Evolutionary conservation across 768 basidiomycete genomes (phyloP), one percentile per base, ranked within the genome.

Genomic region (Boletus bicolor): DNA sequence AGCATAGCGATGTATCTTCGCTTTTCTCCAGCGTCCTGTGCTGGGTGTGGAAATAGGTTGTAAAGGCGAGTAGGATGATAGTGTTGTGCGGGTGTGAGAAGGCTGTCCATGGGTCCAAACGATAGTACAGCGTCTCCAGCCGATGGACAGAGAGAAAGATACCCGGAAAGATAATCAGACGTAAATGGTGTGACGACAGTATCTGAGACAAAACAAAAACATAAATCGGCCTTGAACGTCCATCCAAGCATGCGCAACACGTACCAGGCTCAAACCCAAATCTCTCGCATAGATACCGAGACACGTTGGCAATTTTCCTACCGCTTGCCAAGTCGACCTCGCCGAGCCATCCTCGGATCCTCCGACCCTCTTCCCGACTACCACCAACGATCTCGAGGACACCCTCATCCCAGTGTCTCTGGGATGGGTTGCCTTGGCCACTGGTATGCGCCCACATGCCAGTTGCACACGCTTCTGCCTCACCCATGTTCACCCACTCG

Each of bases 381-480:
- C 91, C 89, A 38, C 86, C 88, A 21, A 93, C 81, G 54, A 91
- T 84, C 63, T 91, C 88, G 51, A 92, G 73, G 15, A 89, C 82
- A 7, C 76, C 81, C 50, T 91, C 89, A 59, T 93, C 91, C 91
- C 91, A 93, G 57, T 83, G 79, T 1, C 82, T 79, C 42, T 76
- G 76, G n/a, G 70, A 53, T 3, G 66, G 36, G 19, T 49, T 68
- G 64, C 49, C 66, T 62, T 60, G 68, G 6, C 56, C 55, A 10
- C 70, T 54, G 3, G 62, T 42, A 56, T 87, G 84, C 5, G 83
- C 77, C 89, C 89, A 93, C 75, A 91, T 79, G 4, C 90, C 91
- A 0, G 87, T 89, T 0, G 85, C 82, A 62, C 83, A 85, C 0
- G 90, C 90, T 64, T 92, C 89, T 1, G 88, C 78, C 67, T 90